Evolutionary conservation across 352 stramenopile genomes (phyloP).

Genomic region (Phytophthora sojae): DNA sequence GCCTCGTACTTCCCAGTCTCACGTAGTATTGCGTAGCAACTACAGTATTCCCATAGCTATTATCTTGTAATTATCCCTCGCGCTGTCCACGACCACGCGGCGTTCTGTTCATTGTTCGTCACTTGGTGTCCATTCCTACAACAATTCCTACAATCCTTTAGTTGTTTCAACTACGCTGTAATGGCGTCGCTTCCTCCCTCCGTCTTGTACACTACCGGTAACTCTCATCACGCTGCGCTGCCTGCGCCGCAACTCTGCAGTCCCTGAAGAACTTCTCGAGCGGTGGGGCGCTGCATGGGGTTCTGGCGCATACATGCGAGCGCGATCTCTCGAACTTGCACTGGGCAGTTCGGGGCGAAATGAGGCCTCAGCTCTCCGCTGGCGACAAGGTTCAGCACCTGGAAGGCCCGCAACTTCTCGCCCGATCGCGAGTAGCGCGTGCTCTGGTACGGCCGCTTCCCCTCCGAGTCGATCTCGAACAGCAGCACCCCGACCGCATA

Average conservation of each 20-base stretch:
- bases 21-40: constrained; percentile 4
- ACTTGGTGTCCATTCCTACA: background rate
- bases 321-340: constrained; percentile 36
- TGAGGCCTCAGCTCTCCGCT: constrained; percentile 40
- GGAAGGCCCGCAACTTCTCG: constrained; percentile 35
- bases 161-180: constrained; percentile 21
- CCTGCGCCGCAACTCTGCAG: constrained; percentile 21
- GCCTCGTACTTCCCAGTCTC: constrained; percentile 4
- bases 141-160: constrained; percentile 29
- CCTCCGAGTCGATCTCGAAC: constrained; percentile 50
- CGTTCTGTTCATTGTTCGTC: constrained; percentile 2
- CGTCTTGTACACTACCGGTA: constrained; percentile 10
- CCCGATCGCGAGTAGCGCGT: constrained; percentile 19
- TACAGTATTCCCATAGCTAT: constrained; percentile 21
- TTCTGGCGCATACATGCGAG: constrained; percentile 43
- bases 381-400: constrained; percentile 44
- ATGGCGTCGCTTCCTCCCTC: constrained; percentile 11
- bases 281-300: constrained; percentile 36
- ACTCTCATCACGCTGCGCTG: constrained; percentile 14
- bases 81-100: constrained; percentile 6
- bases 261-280: constrained; percentile 21
- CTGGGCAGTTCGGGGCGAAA: constrained; percentile 39
- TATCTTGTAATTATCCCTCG: constrained; percentile 38
- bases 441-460: constrained; percentile 34
- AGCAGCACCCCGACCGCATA: constrained; percentile 72